Evolutionary conservation across 2,329 filamentous ascomycete genomes (phyloP), one percentile per base, ranked within the genome.

Genomic region (Penicillium sclerotiorum): DNA sequence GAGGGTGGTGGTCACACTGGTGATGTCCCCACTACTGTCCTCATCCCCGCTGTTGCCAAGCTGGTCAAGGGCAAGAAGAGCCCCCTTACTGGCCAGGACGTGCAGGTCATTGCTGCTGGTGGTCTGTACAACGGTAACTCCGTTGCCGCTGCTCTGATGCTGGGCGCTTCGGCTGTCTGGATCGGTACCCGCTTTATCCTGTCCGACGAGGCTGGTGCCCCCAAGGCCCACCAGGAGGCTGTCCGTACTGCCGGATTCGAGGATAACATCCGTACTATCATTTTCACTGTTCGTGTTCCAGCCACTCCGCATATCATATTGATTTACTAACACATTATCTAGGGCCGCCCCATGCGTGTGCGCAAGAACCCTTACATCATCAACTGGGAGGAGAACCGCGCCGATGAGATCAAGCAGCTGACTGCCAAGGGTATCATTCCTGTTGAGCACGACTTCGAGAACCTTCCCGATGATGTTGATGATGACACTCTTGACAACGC

Each of bases 1-100:
- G 94, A 99, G 79, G 94, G 94, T 58, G 94, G 94, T 71, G 94
- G 94, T 61, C 92, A 96, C 80, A 96, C 91, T 12, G 94, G 94
- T 66, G 89, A 96, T 73, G 88, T 96, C 32, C 90, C 94, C 58
- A 97, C 93, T 22, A 84, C 90, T 1, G 77, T 99, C 60, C 86
- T 99, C 57, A 97, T 97, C 71, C 94, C 94, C 47, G 87, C 92
- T 50, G 91, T 95, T 53, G 92, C 91, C 64, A 84, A 93, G 63
- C 80, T 92, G 63, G 86, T 84, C 77, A 82, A 88, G 74, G 87
- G 87, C 68, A 80, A 88, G 78, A 96, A 86, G 77, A 92, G 88
- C 60, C 90, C 92, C 41, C 77, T 97, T 72, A 96, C 90, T 22
- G 91, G 91, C 65, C 77, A 86, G 65, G 89, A 89, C 47, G 91